Evolutionary conservation across 2,329 filamentous ascomycete species (phyloP).

Genomic region (Neofusicoccum sp.): DNA sequence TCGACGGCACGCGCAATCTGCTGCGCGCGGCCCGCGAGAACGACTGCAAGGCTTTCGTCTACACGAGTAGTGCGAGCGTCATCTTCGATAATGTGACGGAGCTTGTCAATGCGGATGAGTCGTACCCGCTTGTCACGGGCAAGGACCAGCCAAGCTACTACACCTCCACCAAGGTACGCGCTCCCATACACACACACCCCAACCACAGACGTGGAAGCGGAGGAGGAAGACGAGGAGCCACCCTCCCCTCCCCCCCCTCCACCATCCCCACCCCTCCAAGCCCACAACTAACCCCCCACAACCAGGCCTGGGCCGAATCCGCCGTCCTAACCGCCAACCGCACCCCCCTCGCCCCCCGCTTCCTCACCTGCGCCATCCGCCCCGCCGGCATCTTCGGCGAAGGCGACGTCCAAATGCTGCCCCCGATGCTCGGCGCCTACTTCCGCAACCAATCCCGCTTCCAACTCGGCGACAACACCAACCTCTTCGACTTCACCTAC

Average conservation of each 20-base stretch:
- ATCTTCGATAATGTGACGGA: constrained; percentile 46
- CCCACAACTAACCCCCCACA: neutral
- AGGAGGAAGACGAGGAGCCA: neutral
- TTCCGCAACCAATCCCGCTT: constrained; percentile 49
- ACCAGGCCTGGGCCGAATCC: constrained; percentile 46
- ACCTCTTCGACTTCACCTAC: constrained; percentile 56
- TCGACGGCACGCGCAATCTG: constrained; percentile 51
- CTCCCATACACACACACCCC: too few species aligned
- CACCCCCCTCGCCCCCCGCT: constrained; percentile 35
- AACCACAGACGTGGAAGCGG: neutral
- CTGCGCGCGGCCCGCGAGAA: constrained; percentile 47
- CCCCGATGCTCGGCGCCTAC: constrained; percentile 45
- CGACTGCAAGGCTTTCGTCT: constrained; percentile 53
- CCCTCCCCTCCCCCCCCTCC: too few species aligned
- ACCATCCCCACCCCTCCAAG: neutral
- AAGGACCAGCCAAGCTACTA: constrained; percentile 51
- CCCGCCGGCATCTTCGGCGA: constrained; percentile 54
- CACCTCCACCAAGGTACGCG: constrained; percentile 47
- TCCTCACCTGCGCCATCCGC: constrained; percentile 51
- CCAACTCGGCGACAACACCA: constrained; percentile 52
- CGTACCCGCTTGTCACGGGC: constrained; percentile 46
- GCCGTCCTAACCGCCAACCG: constrained; percentile 51
- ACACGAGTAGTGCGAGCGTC: constrained; percentile 52
- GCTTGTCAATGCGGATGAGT: constrained; percentile 51
- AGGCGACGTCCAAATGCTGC: constrained; percentile 47